These are phyloP conservation scores for Coelastrella sp. DNA, from an alignment of 139 green algal species.

Conservation along the genomic window DNA sequence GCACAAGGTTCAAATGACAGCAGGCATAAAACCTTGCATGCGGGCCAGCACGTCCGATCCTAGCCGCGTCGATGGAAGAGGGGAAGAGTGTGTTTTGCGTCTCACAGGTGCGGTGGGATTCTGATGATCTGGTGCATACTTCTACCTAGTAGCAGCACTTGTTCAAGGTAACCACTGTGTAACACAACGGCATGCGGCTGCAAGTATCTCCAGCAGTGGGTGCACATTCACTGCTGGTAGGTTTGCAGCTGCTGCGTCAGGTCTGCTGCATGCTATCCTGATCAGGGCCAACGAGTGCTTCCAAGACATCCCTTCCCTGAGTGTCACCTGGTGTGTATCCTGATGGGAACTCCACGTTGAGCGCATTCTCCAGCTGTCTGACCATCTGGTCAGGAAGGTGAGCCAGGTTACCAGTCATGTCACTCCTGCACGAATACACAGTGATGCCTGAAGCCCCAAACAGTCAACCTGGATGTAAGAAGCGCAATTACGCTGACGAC, in stretches of 20 bases:
- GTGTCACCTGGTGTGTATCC: conserved; percentile 22
- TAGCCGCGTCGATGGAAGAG: no score
- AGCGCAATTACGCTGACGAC: no score
- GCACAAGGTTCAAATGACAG: conserved; percentile 7
- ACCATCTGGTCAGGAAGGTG: conserved; percentile 29
- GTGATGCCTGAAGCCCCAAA: no score
- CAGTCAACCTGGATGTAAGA: no score
- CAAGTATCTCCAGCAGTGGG: no score
- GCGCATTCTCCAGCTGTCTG: conserved; percentile 17
- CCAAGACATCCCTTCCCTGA: not conserved
- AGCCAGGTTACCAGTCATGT: conserved; percentile 4
- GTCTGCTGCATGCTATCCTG: not conserved
- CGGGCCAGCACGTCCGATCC: not conserved
- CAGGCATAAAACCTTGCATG: not conserved
- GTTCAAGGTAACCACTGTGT: no score
- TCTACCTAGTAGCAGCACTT: no score
- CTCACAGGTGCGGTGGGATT: no score
- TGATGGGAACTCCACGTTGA: conserved; percentile 29
- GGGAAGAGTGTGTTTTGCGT: no score
- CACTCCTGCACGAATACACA: not conserved
- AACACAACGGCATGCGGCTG: no score
- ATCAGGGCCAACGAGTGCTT: not conserved
- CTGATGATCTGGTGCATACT: no score
- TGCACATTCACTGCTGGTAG: not conserved
- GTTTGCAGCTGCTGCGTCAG: not conserved